These are phyloP conservation scores for Anthracocystis walkeri DNA, from an alignment of 1,284 basidiomycete species.

Conservation along the genomic window DNA sequence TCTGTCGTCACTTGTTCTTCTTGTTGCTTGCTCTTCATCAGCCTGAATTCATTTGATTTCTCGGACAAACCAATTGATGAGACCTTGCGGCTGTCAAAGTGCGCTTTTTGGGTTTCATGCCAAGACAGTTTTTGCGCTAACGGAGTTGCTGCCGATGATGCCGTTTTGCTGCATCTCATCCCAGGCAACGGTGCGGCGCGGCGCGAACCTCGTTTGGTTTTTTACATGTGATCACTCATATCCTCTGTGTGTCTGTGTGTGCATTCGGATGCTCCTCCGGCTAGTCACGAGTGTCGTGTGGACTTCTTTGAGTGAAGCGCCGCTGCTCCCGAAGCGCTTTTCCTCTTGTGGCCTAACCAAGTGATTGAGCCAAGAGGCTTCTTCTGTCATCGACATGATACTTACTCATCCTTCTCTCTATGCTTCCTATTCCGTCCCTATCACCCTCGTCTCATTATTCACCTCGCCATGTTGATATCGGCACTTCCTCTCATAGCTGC, in stretches of 20 bases:
- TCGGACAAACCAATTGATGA: not conserved
- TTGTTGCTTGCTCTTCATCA: too few species aligned
- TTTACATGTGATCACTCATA: too few species aligned
- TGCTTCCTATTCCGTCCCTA: not conserved
- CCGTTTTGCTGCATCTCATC: conserved; percentile 2
- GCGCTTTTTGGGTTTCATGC: not conserved
- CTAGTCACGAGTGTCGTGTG: not conserved
- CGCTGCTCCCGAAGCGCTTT: not conserved
- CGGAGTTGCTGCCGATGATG: not conserved
- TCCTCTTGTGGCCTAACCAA: not conserved
- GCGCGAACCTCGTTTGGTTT: not conserved
- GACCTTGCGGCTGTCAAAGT: not conserved
- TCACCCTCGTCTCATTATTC: too few species aligned
- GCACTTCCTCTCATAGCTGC: not conserved
- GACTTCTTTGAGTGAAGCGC: not conserved
- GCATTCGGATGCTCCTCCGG: too few species aligned
- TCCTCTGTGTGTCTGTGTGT: too few species aligned
- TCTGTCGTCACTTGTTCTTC: too few species aligned
- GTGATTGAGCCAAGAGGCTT: not conserved
- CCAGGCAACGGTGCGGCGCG: not conserved
- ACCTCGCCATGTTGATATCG: conserved; percentile 2
- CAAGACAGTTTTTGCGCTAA: too few species aligned
- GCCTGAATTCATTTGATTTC: not conserved
- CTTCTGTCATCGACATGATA: not conserved
- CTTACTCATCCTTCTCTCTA: not conserved